Conservation (phyloP, 169 alveolate species). For the Sarcocystis neurona region DNA sequence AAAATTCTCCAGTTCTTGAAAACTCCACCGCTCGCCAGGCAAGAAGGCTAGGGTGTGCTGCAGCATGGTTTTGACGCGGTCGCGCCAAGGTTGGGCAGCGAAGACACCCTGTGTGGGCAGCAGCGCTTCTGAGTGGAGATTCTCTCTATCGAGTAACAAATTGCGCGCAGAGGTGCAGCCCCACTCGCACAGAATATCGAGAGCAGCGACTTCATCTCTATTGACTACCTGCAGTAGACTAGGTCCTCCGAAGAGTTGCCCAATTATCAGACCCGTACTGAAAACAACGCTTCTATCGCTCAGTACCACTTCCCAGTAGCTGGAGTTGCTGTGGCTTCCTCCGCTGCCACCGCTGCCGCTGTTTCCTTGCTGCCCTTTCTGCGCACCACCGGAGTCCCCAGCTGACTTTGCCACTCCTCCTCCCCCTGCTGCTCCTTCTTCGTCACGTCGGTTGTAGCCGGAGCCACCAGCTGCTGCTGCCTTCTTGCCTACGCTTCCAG, state of each 20-base stretch:
- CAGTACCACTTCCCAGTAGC: constrained; percentile 70
- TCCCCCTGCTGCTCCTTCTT: not conserved
- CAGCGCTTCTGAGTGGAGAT: constrained; percentile 65
- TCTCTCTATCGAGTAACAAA: constrained; percentile 59
- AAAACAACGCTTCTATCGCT: constrained; percentile 69
- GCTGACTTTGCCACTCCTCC: not conserved
- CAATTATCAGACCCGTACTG: constrained; percentile 71
- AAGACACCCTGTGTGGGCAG: constrained; percentile 72
- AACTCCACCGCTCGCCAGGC: constrained; percentile 70
- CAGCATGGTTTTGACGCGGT: constrained; percentile 61
- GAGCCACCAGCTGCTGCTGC: not conserved
- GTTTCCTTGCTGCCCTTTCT: constrained; percentile 23
- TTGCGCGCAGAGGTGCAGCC: constrained; percentile 67
- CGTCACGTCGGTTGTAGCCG: not conserved
- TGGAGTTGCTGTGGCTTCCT: constrained; percentile 46
- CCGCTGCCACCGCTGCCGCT: constrained; percentile 48
- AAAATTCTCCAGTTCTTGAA: constrained; percentile 20
- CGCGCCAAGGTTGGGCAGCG: constrained; percentile 69
- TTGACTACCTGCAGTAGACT: constrained; percentile 67
- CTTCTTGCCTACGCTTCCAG: not conserved
- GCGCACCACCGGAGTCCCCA: not conserved
- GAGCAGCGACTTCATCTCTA: constrained; percentile 71
- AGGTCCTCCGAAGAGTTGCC: constrained; percentile 75
- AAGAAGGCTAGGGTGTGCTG: constrained; percentile 68
- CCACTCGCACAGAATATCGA: constrained; percentile 77